phyloP scores from a whole-genome alignment of 257 asterid species.

The Fraxinus anomala region DNA sequence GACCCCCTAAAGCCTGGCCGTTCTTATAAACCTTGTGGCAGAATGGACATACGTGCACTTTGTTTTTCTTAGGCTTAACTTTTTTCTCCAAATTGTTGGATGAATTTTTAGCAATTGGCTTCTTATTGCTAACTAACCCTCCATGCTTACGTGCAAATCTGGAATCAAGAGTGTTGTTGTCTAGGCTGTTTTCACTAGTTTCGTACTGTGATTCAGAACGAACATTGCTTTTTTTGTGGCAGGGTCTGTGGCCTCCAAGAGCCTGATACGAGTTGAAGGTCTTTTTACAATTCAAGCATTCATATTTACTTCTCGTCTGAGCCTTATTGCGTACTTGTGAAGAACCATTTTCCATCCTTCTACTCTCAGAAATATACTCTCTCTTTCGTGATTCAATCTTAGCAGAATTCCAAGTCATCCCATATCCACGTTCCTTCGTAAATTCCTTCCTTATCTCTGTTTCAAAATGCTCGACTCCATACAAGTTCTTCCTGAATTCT shows the following conservation, averaged over 20 bases:
- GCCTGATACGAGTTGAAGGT: constrained; percentile 82
- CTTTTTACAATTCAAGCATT: constrained; percentile 88
- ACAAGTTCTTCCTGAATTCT: constrained; percentile 32
- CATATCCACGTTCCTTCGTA: constrained; percentile 29
- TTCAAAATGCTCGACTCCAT: constrained; percentile 32
- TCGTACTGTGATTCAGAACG: constrained; percentile 48
- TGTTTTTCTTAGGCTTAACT: constrained; percentile 50
- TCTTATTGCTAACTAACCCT: constrained; percentile 36
- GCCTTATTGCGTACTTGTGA: constrained; percentile 29
- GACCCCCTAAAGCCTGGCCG: constrained; percentile 99
- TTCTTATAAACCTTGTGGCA: constrained; percentile 79
- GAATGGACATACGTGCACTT: constrained; percentile 69
- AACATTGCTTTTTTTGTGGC: constrained; percentile 59
- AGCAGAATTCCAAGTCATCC: constrained; percentile 24
- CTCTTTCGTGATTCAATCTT: constrained; percentile 46
- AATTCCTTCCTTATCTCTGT: constrained; percentile 15
- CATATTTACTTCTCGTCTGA: constrained; percentile 63
- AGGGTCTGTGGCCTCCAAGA: constrained; percentile 94
- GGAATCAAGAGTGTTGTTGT: constrained; percentile 40
- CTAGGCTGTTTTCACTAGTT: constrained; percentile 63
- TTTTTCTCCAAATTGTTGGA: constrained; percentile 43
- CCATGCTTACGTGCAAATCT: constrained; percentile 31
- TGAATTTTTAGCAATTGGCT: constrained; percentile 9
- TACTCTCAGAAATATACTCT: constrained; percentile 35
- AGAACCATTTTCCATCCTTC: constrained; percentile 37